Conservation (phyloP, 257 asterid genomes). For the Ehretia macrophylla region DNA sequence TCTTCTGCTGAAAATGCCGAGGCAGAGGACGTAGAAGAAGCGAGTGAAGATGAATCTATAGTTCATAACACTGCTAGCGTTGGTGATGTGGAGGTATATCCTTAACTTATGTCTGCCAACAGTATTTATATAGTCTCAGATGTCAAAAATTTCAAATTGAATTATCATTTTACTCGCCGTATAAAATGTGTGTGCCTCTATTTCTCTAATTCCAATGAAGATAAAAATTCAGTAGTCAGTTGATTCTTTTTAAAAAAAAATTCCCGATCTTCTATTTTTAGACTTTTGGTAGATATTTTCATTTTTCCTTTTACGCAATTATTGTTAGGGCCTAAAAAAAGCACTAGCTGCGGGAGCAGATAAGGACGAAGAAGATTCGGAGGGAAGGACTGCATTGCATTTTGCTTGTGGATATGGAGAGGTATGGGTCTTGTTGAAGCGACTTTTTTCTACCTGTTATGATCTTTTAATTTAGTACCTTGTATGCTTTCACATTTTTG, state of each 20-base stretch:
- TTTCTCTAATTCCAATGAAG: too few species aligned
- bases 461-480: background rate
- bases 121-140: too few species aligned
- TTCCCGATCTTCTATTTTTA: too few species aligned
- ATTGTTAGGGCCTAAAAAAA: constrained; percentile 65
- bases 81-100: constrained; percentile 82
- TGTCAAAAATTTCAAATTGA: too few species aligned
- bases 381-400: constrained; percentile 99
- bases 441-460: background rate
- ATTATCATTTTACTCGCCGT: background rate
- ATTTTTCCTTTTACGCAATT: constrained; percentile 9
- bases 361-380: constrained; percentile 97
- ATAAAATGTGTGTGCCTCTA: background rate
- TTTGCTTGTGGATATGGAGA: constrained; percentile 99
- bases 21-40: constrained; percentile 73
- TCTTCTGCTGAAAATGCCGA: constrained; percentile 61
- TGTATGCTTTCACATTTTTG: background rate
- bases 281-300: background rate
- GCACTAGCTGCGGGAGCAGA: constrained; percentile 87
- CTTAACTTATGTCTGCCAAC: background rate
- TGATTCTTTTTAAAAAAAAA: too few species aligned
- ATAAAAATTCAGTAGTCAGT: too few species aligned
- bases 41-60: constrained; percentile 76
- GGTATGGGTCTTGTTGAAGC: constrained; percentile 34
- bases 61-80: constrained; percentile 85